Conservation (phyloP, 495 filamentous ascomycete species). For the Neurospora sp. region DNA sequence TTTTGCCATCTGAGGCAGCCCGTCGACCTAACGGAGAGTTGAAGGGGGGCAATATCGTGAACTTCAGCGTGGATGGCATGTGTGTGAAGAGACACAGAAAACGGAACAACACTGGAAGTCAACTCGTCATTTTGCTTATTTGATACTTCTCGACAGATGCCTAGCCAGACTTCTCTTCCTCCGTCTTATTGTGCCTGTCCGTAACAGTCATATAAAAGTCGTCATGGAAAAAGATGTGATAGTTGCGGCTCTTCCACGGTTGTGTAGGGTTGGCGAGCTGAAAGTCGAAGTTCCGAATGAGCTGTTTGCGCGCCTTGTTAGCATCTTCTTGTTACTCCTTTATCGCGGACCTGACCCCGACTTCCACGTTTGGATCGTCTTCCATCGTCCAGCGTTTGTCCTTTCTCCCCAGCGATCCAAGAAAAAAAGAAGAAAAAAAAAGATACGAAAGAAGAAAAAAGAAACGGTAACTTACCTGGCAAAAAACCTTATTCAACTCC, state of each 20-base stretch:
- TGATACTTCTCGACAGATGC: background rate
- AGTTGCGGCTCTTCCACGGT: constrained; percentile 25
- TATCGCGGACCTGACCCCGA: background rate
- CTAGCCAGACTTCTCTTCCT: background rate
- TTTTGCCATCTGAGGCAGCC: background rate
- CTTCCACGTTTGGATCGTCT: background rate
- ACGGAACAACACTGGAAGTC: background rate
- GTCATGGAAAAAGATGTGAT: constrained; percentile 19
- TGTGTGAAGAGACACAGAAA: background rate
- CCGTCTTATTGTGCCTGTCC: background rate
- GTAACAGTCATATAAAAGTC: constrained; percentile 23
- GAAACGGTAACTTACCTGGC: constrained; percentile 46
- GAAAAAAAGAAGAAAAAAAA: background rate
- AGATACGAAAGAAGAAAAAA: no score
- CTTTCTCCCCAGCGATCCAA: background rate
- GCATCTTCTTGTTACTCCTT: background rate
- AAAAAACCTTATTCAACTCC: constrained; percentile 47
- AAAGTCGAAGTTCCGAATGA: constrained; percentile 46
- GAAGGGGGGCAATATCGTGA: background rate
- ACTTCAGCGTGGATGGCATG: background rate
- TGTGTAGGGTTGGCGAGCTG: constrained; percentile 37
- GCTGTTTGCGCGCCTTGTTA: constrained; percentile 19
- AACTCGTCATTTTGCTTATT: background rate
- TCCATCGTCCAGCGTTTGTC: background rate
- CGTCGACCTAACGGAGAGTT: background rate